These are phyloP conservation scores for Saccharomycopsis crataegensis DNA, from an alignment of 1,139 yeast genomes.

Conservation along the genomic window DNA sequence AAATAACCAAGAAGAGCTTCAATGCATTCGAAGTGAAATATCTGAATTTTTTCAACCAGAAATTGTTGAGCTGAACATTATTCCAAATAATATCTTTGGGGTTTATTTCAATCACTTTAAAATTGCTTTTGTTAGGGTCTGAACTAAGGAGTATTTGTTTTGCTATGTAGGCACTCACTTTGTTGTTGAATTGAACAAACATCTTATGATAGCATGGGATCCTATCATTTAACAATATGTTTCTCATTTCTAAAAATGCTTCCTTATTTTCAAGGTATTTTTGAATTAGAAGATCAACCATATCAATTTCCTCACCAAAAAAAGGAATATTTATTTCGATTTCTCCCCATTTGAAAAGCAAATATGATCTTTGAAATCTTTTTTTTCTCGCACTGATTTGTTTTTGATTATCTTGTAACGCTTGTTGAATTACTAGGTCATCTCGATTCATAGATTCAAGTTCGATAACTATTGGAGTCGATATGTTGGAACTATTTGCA, in stretches of 20 bases:
- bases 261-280: constrained; percentile 25
- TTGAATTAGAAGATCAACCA: constrained; percentile 27
- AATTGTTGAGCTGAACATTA: constrained; percentile 37
- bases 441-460: neutral
- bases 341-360: neutral
- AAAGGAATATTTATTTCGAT: neutral
- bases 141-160: constrained; percentile 46
- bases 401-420: neutral
- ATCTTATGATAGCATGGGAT: constrained; percentile 31
- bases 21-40: constrained; percentile 36
- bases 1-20: constrained; percentile 40
- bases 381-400: neutral
- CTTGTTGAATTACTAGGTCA: neutral
- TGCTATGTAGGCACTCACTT: constrained; percentile 44
- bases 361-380: neutral
- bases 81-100: constrained; percentile 57
- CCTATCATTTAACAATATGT: constrained; percentile 12
- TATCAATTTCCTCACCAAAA: constrained; percentile 30
- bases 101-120: constrained; percentile 41
- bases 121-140: constrained; percentile 36
- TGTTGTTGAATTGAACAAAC: constrained; percentile 45
- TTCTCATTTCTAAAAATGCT: constrained; percentile 17
- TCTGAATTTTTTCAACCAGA: constrained; percentile 31
- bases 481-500: neutral
- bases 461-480: neutral